Evolutionary conservation across 257 asterid species (phyloP).

Genomic region (Eustoma russellianum): DNA sequence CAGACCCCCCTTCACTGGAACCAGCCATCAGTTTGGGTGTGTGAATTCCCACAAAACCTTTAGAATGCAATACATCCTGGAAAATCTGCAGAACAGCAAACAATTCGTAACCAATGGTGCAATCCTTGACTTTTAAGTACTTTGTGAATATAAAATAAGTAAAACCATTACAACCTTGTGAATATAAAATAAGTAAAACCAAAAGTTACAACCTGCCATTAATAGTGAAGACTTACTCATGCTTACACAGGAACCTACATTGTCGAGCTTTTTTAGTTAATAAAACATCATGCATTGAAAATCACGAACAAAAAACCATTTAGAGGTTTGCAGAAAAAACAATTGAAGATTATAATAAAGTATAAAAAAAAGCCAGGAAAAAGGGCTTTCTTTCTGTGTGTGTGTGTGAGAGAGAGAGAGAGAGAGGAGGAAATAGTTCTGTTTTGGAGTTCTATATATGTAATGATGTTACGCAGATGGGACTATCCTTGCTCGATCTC

Average conservation of each 20-base stretch:
- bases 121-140: no score
- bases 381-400: no score
- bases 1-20: slow-evolving; percentile 94
- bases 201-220: not conserved
- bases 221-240: not conserved
- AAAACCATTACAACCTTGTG: not conserved
- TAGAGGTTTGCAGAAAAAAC: no score
- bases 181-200: not conserved
- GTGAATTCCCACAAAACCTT: slow-evolving; percentile 68
- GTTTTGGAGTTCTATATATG: no score
- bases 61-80: slow-evolving; percentile 42
- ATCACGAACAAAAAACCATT: no score
- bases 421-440: no score
- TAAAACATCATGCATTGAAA: not conserved
- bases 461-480: no score
- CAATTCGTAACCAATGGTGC: not conserved
- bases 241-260: not conserved
- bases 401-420: no score
- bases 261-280: not conserved
- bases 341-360: no score
- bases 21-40: slow-evolving; percentile 83
- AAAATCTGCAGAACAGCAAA: slow-evolving; percentile 42
- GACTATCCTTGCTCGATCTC: no score
- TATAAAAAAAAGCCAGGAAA: no score
- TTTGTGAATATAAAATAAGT: not conserved